Evolutionary conservation across 1,139 yeast genomes (phyloP).

Genomic region (Barnettozyma hawaiiensis): DNA sequence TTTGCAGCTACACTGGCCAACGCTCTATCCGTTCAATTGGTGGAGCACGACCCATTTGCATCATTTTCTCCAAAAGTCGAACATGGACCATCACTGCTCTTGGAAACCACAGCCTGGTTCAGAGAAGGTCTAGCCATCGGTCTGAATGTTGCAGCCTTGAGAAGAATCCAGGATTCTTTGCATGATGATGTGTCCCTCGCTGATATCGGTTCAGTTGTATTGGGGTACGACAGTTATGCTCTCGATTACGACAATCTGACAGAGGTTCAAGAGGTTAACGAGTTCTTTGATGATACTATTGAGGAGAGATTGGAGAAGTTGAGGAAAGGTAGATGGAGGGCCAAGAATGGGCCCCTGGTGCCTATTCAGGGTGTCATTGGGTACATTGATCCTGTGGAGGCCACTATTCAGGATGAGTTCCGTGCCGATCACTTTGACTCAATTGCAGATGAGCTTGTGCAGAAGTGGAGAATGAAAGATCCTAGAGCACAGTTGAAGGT

Average conservation of each 20-base stretch:
- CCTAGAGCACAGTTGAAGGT: not conserved
- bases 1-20: not conserved
- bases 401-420: not conserved
- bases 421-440: conserved; percentile 1
- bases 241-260: not conserved
- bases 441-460: not conserved
- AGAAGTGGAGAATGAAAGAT: not conserved
- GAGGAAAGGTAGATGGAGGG: not conserved
- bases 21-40: not conserved
- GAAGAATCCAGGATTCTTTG: not conserved
- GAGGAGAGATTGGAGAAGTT: conserved; percentile 2
- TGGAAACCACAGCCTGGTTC: conserved; percentile 1
- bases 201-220: conserved; percentile 1
- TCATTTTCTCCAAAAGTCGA: not conserved
- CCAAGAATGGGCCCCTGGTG: not conserved
- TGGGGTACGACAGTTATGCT: conserved; percentile 3
- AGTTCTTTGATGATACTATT: not conserved
- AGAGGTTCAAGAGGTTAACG: not conserved
- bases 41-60: not conserved
- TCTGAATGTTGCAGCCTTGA: not conserved
- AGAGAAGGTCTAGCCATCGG: not conserved
- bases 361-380: conserved; percentile 1
- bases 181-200: not conserved
- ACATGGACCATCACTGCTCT: not conserved
- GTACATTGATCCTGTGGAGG: not conserved